Evolutionary conservation across 805 yeast species (phyloP), one percentile per base, ranked within the genome.

Genomic region (Tetrapisispora phaffii): DNA sequence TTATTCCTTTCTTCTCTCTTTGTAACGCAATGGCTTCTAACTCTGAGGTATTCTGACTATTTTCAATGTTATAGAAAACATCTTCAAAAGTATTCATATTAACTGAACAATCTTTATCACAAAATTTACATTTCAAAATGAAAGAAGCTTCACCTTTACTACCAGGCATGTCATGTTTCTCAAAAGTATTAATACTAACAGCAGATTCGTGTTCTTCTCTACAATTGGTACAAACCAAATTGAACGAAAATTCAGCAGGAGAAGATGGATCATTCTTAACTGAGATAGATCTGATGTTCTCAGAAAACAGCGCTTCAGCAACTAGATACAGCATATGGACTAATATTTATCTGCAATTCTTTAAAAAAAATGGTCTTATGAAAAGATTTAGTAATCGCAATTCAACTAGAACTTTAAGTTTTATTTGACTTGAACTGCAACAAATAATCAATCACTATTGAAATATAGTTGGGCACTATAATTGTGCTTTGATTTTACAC

Each of bases 131-230:
- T 50, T 77, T 76, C 72, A 84, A 80, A 3, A 82, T 80, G 57
- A 88, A 85, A 50, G 80, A 85, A 7, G 96, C 94, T 48, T 80
- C 85, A 13, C 96, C 96, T 49, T 80, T 74, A 36, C 89, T 76
- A 0, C 85, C 87, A 1, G 74, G 61, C 22, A 86, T 58, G 36
- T 79, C 85, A 60, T 79, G 79, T 42, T 68, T 63, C 51, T 82
- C 95, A 51, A 73, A 76, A 46, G 77, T 66, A 61, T 84, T 83
- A 57, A 89, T 78, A 21, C 75, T 70, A 24, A 87, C 75, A 15
- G 77, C 76, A 53, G 87, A 85, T 19, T 75, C 76, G 62, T 90
- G 95, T 7, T 61, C 64, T 49, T 85, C 94, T 50, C 89, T 76
- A 65, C 98, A 90, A 34, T 75, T 72, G 1, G 82, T 80, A 61